Conservation (phyloP, 148 eudicot species). For the Silene latifolia region DNA sequence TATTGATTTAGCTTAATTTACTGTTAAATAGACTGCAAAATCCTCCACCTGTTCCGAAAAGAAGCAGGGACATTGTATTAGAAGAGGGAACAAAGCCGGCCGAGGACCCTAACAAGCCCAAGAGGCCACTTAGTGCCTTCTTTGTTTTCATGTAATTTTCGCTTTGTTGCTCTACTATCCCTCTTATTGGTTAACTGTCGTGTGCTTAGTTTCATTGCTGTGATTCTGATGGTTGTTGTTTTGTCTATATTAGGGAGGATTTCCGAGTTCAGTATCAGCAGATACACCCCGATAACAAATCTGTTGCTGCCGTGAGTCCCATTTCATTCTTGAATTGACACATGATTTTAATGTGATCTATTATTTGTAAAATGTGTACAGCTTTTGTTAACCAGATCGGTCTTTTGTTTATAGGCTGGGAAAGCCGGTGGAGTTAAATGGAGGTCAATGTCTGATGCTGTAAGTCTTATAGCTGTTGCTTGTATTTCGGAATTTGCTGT, state of each 20-base stretch:
- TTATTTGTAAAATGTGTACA: background rate
- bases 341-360: background rate
- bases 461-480: too few species aligned
- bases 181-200: background rate
- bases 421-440: slow-evolving; percentile 50
- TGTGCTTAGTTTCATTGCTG: background rate
- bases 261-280: slow-evolving; percentile 53
- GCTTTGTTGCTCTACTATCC: background rate
- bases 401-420: slow-evolving; percentile 40
- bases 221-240: background rate
- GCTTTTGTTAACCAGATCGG: background rate
- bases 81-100: slow-evolving; percentile 66
- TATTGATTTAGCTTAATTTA: background rate
- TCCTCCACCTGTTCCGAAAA: slow-evolving; percentile 43
- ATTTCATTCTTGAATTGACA: background rate
- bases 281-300: slow-evolving; percentile 49
- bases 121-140: slow-evolving; percentile 61
- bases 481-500: too few species aligned
- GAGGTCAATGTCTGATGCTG: too few species aligned
- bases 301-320: slow-evolving; percentile 48
- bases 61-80: slow-evolving; percentile 26
- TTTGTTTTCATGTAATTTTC: slow-evolving; percentile 49
- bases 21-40: slow-evolving; percentile 54
- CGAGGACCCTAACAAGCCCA: slow-evolving; percentile 68
- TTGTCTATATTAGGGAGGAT: slow-evolving; percentile 39